Base-by-base conservation (phyloP, 441 rosid genomes). In the Erysimum cheiri region DNA sequence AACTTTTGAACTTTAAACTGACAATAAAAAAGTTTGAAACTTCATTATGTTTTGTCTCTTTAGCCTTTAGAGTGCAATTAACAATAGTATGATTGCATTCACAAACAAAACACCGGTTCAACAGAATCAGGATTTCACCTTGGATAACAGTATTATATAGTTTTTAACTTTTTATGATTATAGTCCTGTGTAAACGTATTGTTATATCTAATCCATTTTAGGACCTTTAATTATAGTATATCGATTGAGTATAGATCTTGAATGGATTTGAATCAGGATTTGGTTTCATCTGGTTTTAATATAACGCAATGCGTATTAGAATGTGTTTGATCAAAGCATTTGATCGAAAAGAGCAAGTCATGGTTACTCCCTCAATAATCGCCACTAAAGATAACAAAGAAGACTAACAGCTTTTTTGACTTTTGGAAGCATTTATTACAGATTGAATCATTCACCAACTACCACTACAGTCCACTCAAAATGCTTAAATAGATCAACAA, bases 371-470 rank as follows among this genome's bases (percentile, higher is more conserved):
- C 78, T 60, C 44, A 53, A 15, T 74, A 17, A 40, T 32, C 33
- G 72, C 69, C 63, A 67, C 67, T 31, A 36, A 22, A 55, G 52
- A 70, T 39, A 19, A 53, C 53, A 72, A 66, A 65, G 7, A 60
- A 67, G 36, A 46, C 41, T 60, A 74, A 35, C 69, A 35, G 63
- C 52, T 53, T 61, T 44, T 52, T 60, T 65, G 67, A 65, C 60
- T 66, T 65, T 33, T 26, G 17, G 26, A 3, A 41, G 13, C 67
- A 41, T 74, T 74, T 60, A 68, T 28, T 43, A 60, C 17, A 60
- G 35, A 60, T 35, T 60, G 62, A 67, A 50, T 67, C 0, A 48
- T 67, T 74, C 68, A 74, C 69, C 78, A 74, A 67, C 69, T 12
- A 12, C 67, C 73, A 66, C 71, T 73, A 48, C 61, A 73, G 4